phyloP scores from a whole-genome alignment of 2,329 filamentous ascomycete species.

The Hawksworthiomyces lignivorus region DNA sequence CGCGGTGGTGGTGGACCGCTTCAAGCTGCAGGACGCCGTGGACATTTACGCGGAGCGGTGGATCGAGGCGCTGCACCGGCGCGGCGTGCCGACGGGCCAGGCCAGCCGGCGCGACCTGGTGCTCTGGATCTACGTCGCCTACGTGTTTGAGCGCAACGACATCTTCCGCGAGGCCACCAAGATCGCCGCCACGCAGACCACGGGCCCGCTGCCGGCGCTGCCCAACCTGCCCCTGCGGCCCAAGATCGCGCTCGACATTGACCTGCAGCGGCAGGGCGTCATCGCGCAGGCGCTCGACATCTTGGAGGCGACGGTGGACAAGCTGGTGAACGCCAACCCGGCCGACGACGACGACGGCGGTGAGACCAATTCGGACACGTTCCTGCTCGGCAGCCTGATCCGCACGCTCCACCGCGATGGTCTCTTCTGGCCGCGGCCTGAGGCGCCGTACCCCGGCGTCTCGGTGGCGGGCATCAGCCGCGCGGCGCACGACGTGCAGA shows the following conservation, averaged over 20 bases:
- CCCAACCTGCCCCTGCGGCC: conserved; percentile 21
- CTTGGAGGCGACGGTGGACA: conserved; percentile 18
- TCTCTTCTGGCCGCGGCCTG: conserved; percentile 21
- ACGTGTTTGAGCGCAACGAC: conserved; percentile 22
- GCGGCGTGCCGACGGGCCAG: conserved; percentile 11
- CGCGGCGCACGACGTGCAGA: conserved; percentile 18
- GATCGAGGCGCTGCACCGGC: conserved; percentile 23
- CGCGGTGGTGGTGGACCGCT: conserved; percentile 34
- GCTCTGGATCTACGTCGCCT: conserved; percentile 24
- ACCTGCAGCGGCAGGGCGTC: conserved; percentile 20
- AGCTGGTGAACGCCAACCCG: conserved; percentile 9
- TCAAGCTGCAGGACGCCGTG: conserved; percentile 33
- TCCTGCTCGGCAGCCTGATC: conserved; percentile 23
- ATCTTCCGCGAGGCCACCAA: conserved; percentile 22
- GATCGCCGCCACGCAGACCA: conserved; percentile 18
- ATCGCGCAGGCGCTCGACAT: conserved; percentile 17
- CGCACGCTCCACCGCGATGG: conserved; percentile 20
- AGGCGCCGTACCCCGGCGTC: conserved; percentile 18
- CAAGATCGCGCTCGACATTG: conserved; percentile 22
- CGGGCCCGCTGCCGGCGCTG: conserved; percentile 18
- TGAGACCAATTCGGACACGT: conserved; percentile 18
- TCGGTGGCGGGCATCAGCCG: conserved; percentile 19
- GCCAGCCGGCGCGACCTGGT: conserved; percentile 17
- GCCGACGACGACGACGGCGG: neutral
- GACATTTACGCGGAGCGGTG: conserved; percentile 34